Conservation (phyloP, 2,329 filamentous ascomycete genomes). For the Neofusicoccum kwambonambiense region DNA sequence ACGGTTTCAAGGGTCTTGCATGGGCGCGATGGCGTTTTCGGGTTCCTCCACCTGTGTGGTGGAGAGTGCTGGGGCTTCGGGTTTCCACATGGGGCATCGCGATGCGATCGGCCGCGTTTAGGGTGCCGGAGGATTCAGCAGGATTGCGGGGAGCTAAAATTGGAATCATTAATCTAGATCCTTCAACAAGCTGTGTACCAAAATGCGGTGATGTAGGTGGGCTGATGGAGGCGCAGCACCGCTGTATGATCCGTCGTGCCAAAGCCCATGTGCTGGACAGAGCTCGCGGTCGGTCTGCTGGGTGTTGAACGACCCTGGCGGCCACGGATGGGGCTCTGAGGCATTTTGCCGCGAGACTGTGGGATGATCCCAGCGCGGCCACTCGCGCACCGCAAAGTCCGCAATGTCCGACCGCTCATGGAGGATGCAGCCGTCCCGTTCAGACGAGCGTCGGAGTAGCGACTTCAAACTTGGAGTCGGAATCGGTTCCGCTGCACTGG, state of each 20-base stretch:
- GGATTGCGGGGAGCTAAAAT: slow-evolving; percentile 9
- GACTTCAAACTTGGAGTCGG: no score
- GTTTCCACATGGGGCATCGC: neutral
- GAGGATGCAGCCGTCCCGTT: no score
- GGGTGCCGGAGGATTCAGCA: slow-evolving; percentile 15
- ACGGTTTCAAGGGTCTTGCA: slow-evolving; percentile 4
- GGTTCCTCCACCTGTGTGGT: neutral
- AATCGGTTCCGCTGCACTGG: no score
- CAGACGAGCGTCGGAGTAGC: no score
- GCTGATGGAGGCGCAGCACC: neutral
- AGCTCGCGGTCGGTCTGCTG: no score
- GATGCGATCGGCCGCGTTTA: neutral
- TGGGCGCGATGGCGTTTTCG: slow-evolving; percentile 14
- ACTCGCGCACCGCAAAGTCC: no score
- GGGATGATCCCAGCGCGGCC: no score
- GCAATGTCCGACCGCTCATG: no score
- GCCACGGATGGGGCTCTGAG: no score
- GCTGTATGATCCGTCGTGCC: neutral
- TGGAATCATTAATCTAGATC: slow-evolving; percentile 16
- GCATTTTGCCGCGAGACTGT: no score
- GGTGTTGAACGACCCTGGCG: neutral
- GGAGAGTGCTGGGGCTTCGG: neutral
- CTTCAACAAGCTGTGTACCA: neutral
- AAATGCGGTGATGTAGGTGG: neutral
- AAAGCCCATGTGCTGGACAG: neutral